Evolutionary conservation across 2,329 filamentous ascomycete species (phyloP), one percentile per base, ranked within the genome.

Genomic region (Diaporthe sp.): DNA sequence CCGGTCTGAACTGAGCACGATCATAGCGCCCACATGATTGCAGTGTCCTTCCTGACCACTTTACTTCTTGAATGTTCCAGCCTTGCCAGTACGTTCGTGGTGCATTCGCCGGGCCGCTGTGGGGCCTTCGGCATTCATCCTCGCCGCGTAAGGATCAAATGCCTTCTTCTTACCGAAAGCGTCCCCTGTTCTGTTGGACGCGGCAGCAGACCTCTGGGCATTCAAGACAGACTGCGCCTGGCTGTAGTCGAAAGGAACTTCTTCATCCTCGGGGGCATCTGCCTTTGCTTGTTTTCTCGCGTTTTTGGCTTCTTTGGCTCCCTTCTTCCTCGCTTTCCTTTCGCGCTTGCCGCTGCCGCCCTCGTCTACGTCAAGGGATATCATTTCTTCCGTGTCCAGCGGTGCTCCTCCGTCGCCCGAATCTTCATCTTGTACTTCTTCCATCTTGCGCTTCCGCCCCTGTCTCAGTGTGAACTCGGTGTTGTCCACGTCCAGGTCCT

Each of bases 401-500:
- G 50, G 50, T 12, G 55, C 63, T 10, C 72, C 65, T 30, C 77
- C 75, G n/a, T 53, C 58, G 30, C 75, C 76, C 1, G 59, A 72
- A 32, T 78, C 75, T 32, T 77, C 72, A 13, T 32, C 63, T 71
- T 72, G 39, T n/a, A 69, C 35, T 25, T 78, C 74, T 6, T 76
- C 72, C 44, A 70, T 82, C 80, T 90, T 91, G 73, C 88, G 86
- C 79, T 91, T 91, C 56, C 83, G 81, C 0, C 90, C 89, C 22
- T 83, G 80, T 79, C 88, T 91, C 63, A 92, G 81, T 1, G 89
- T 90, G 74, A 92, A 92, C 58, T 90, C 85, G 35, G 83, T 81
- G 44, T 90, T 84, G n/a, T 79, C 77, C 4, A 78, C 77, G 12
- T 70, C 68, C 15, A 75, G 70, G 19, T 77, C 72, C 71, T 79